Conservation (phyloP, 2,329 filamentous ascomycete species). For the Fusarium staphyleae region DNA sequence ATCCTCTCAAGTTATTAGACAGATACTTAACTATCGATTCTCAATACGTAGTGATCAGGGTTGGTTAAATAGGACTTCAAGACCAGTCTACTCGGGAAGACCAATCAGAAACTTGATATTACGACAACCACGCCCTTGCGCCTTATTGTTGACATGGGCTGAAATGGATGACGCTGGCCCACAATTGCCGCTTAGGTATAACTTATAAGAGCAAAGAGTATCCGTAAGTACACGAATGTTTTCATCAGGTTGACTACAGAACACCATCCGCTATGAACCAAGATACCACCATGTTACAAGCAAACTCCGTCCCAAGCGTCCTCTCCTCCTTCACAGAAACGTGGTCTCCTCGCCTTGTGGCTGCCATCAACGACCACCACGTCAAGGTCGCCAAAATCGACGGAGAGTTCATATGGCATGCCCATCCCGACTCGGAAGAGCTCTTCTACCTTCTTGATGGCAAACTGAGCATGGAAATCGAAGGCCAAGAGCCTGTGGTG, state of each 20-base stretch:
- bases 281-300: constrained; percentile 19
- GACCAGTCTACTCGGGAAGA: too few relatives aligned
- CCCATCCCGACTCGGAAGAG: constrained; percentile 51
- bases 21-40: too few relatives aligned
- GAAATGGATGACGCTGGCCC: background rate
- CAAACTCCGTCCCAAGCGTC: constrained; percentile 37
- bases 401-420: constrained; percentile 51
- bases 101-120: too few relatives aligned
- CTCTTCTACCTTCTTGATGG: constrained; percentile 50
- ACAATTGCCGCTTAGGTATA: too few relatives aligned
- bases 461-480: constrained; percentile 46
- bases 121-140: constrained; percentile 6
- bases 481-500: constrained; percentile 38
- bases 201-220: too few relatives aligned
- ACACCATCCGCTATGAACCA: background rate
- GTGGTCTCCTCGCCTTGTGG: constrained; percentile 46
- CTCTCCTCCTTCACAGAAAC: constrained; percentile 41
- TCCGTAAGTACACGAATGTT: too few relatives aligned
- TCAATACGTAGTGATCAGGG: too few relatives aligned
- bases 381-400: constrained; percentile 51
- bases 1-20: too few relatives aligned
- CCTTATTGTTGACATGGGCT: constrained; percentile 13
- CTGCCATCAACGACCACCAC: constrained; percentile 48
- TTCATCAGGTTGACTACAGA: background rate
- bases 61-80: too few relatives aligned